Percentiles rank a stretch among this genome's conserved stretches.
These are phyloP conservation scores for Cryptosporidium ubiquitum DNA, from an alignment of 169 alveolate genomes.

Conservation along the genomic window DNA sequence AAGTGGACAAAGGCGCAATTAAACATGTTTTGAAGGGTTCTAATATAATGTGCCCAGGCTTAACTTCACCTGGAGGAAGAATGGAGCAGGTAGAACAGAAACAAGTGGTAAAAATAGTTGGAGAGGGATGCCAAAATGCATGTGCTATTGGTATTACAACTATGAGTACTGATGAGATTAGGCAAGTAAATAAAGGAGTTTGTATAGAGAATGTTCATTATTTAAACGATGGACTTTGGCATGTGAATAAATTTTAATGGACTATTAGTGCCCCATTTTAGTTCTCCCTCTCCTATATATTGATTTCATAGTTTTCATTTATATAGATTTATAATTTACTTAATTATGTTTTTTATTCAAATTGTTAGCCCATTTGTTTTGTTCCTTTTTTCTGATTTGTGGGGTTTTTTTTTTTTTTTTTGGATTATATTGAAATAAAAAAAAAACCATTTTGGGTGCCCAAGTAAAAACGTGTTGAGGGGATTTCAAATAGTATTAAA, in stretches of 20 bases:
- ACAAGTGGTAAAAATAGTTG: conserved; percentile 87
- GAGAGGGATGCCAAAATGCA: conserved; percentile 93
- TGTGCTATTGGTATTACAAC: conserved; percentile 95
- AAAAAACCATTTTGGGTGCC: background rate
- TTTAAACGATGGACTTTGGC: conserved; percentile 96
- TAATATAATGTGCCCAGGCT: conserved; percentile 97
- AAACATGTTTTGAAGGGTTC: conserved; percentile 95
- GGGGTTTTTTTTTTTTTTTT: background rate
- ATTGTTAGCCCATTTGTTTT: no score
- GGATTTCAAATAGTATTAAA: background rate
- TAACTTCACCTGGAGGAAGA: conserved; percentile 94
- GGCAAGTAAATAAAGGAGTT: conserved; percentile 87
- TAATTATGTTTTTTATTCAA: background rate
- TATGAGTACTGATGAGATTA: conserved; percentile 94
- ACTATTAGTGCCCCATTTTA: background rate
- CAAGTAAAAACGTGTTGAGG: background rate
- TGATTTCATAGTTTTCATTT: background rate
- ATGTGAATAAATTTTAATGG: conserved; percentile 62
- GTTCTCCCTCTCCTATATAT: background rate
- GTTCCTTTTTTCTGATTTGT: background rate
- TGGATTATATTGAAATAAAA: no score
- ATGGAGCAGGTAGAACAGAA: conserved; percentile 91
- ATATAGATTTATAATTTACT: background rate
- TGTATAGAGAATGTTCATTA: conserved; percentile 92
- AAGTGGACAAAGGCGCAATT: conserved; percentile 96